Conservation (phyloP, 2,329 filamentous ascomycete genomes). For the Onygenales sp. region DNA sequence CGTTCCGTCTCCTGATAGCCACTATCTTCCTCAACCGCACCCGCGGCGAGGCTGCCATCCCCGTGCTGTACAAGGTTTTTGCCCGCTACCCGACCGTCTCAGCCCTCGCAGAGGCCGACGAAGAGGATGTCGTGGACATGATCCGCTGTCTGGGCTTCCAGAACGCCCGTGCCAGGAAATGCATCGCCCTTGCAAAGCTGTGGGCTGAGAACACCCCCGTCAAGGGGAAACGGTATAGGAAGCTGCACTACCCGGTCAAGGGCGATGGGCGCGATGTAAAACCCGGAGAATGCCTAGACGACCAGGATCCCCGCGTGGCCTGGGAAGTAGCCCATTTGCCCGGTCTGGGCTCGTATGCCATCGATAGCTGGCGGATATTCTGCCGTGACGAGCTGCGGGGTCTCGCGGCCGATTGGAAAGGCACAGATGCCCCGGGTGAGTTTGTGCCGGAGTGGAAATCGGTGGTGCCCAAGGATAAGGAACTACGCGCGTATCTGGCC, state of each 20-base stretch:
- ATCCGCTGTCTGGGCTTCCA: constrained; percentile 65
- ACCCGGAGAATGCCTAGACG: constrained; percentile 38
- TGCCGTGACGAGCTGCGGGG: constrained; percentile 70
- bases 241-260: constrained; percentile 45
- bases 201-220: constrained; percentile 59
- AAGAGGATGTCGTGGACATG: constrained; percentile 49
- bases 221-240: constrained; percentile 47
- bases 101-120: constrained; percentile 49
- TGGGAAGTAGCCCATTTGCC: constrained; percentile 87
- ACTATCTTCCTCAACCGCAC: constrained; percentile 82
- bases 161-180: constrained; percentile 54
- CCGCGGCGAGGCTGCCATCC: constrained; percentile 62
- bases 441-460: constrained; percentile 89
- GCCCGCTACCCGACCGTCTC: constrained; percentile 57
- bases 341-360: constrained; percentile 64
- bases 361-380: constrained; percentile 91
- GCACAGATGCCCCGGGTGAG: constrained; percentile 35
- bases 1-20: constrained; percentile 72
- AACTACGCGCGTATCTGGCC: constrained; percentile 72
- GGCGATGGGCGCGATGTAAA: constrained; percentile 41
- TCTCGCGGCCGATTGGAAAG: constrained; percentile 56
- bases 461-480: constrained; percentile 74
- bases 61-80: constrained; percentile 62
- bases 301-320: constrained; percentile 42
- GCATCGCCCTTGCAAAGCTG: constrained; percentile 59